Evolutionary conservation across 2,329 filamentous ascomycete genomes (phyloP).

Genomic region (Scleromitrula shiraiana): DNA sequence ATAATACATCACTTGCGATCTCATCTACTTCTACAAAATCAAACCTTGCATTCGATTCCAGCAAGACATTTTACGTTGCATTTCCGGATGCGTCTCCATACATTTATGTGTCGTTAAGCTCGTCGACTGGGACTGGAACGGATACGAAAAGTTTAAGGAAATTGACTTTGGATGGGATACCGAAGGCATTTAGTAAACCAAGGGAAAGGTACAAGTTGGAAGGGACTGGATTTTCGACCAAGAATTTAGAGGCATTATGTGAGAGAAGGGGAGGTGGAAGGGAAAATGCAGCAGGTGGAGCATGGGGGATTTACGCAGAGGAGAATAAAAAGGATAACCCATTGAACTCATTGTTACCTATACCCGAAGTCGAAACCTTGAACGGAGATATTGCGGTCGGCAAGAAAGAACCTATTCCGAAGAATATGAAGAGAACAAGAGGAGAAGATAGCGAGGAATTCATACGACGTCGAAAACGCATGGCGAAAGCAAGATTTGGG

Average conservation of each 20-base stretch:
- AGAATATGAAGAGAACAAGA: slow-evolving; percentile 23
- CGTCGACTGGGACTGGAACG: slow-evolving; percentile 40
- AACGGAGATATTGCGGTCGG: slow-evolving; percentile 20
- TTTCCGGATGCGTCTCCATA: slow-evolving; percentile 75
- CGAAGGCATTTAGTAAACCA: slow-evolving; percentile 71
- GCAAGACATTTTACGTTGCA: slow-evolving; percentile 68
- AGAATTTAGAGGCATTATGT: slow-evolving; percentile 62
- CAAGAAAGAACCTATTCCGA: slow-evolving; percentile 10
- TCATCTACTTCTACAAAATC: slow-evolving; percentile 15
- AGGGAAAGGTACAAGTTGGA: slow-evolving; percentile 64
- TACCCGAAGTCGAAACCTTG: slow-evolving; percentile 19
- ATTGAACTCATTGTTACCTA: slow-evolving; percentile 37
- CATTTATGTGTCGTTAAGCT: slow-evolving; percentile 61
- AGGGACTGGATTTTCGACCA: slow-evolving; percentile 59
- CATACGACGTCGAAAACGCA: slow-evolving; percentile 49
- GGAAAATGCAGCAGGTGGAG: slow-evolving; percentile 64
- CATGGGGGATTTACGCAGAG: slow-evolving; percentile 72
- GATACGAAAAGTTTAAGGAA: slow-evolving; percentile 59
- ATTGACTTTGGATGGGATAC: slow-evolving; percentile 69
- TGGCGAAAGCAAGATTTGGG: slow-evolving; percentile 66
- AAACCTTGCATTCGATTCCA: slow-evolving; percentile 44
- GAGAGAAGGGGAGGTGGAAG: slow-evolving; percentile 61
- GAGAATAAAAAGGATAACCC: slow-evolving; percentile 41
- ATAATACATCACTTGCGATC: slow-evolving; percentile 53
- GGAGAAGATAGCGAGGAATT: slow-evolving; percentile 29